Evolutionary conservation across 306 rosid genomes (phyloP).

Genomic region (Cucumis cinereus): DNA sequence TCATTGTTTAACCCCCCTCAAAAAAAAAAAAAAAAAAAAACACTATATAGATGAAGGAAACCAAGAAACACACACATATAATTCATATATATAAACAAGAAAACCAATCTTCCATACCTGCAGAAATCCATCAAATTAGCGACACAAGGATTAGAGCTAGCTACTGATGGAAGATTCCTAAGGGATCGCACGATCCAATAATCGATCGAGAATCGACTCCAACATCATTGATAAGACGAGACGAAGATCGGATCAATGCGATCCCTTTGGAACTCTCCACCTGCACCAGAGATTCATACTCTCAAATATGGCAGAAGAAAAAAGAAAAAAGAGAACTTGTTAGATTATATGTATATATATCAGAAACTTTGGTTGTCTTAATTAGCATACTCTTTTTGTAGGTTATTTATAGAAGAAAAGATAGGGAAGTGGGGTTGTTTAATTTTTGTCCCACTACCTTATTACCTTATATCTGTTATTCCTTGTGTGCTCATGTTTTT

Average conservation of each 20-base stretch:
- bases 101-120: neutral
- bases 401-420: conserved; percentile 4
- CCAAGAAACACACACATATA: neutral
- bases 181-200: conserved; percentile 70
- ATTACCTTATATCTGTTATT: conserved; percentile 3
- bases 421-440: neutral
- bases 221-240: neutral
- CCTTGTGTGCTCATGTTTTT: neutral
- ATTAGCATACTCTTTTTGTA: neutral
- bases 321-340: neutral
- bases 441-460: neutral
- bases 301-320: neutral
- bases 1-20: too few relatives aligned
- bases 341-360: neutral
- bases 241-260: conserved; percentile 58
- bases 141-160: conserved; percentile 15
- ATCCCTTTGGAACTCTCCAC: conserved; percentile 88
- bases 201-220: neutral
- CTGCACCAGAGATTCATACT: conserved; percentile 24
- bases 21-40: too few relatives aligned
- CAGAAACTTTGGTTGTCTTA: neutral
- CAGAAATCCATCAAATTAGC: neutral
- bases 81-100: neutral
- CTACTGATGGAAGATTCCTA: conserved; percentile 41
- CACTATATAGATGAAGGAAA: neutral